Conservation (phyloP, 768 basidiomycete species). For the Tephrocybe sp. region DNA sequence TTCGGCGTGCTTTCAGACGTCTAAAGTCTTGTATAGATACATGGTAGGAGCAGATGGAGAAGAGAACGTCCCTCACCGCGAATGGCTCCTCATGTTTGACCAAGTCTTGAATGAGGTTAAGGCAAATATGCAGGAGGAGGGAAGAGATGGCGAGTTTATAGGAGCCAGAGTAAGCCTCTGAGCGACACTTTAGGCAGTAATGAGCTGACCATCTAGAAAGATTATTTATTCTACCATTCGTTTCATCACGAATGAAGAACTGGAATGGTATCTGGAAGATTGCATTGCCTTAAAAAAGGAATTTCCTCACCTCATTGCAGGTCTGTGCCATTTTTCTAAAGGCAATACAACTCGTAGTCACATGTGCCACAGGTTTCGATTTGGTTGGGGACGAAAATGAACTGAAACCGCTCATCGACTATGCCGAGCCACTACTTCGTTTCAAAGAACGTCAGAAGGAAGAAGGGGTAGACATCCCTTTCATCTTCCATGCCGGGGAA, state of each 20-base stretch:
- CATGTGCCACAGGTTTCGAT: slow-evolving; percentile 57
- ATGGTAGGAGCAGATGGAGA: slow-evolving; percentile 58
- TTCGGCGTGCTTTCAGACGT: background rate
- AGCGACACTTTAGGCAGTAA: background rate
- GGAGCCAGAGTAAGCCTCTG: slow-evolving; percentile 52
- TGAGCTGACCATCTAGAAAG: slow-evolving; percentile 29
- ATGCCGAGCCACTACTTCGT: slow-evolving; percentile 54
- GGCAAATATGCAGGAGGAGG: slow-evolving; percentile 44
- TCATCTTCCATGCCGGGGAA: slow-evolving; percentile 80
- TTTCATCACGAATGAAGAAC: slow-evolving; percentile 48
- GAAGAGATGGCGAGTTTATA: slow-evolving; percentile 59
- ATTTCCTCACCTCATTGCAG: slow-evolving; percentile 71
- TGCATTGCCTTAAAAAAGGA: slow-evolving; percentile 71
- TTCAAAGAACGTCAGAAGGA: slow-evolving; percentile 59
- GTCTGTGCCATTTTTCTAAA: slow-evolving; percentile 27
- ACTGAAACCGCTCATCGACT: slow-evolving; percentile 56
- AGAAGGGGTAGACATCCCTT: slow-evolving; percentile 63
- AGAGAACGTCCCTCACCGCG: slow-evolving; percentile 54
- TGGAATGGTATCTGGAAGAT: slow-evolving; percentile 70
- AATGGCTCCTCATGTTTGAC: slow-evolving; percentile 56
- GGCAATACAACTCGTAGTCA: background rate
- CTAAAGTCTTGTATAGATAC: slow-evolving; percentile 31
- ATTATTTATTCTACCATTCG: slow-evolving; percentile 71
- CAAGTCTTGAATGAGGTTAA: slow-evolving; percentile 51
- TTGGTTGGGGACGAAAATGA: slow-evolving; percentile 75